A percentile compares a stretch with the other conserved stretches of the same genome.
Conservation (phyloP, 192 early-diverging fungal species). For the Rhizoclosmatium sp. region DNA sequence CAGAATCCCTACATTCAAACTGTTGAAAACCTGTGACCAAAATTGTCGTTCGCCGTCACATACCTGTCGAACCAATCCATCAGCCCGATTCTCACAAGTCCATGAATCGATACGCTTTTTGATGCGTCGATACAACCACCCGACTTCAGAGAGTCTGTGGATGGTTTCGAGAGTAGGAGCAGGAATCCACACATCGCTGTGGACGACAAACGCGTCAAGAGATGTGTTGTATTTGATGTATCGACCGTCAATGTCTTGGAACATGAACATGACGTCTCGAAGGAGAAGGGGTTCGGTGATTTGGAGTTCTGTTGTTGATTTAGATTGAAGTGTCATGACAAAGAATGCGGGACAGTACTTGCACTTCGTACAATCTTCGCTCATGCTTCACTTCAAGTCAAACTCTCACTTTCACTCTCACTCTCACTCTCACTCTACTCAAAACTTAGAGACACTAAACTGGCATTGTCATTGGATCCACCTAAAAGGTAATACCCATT, state of each 20-base stretch:
- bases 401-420: too few species aligned
- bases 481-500: slow-evolving; percentile 22
- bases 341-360: neutral
- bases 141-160: slow-evolving; percentile 75
- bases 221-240: slow-evolving; percentile 72
- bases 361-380: too few species aligned
- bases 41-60: neutral
- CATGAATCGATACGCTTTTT: slow-evolving; percentile 58
- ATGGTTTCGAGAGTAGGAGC: slow-evolving; percentile 73
- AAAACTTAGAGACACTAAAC: neutral
- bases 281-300: slow-evolving; percentile 60
- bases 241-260: slow-evolving; percentile 94
- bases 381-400: too few species aligned
- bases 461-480: neutral
- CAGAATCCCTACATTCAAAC: slow-evolving; percentile 74
- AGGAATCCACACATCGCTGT: slow-evolving; percentile 59
- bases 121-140: slow-evolving; percentile 73
- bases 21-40: neutral
- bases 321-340: neutral
- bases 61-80: slow-evolving; percentile 58
- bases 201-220: slow-evolving; percentile 61
- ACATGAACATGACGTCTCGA: slow-evolving; percentile 87
- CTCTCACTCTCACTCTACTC: neutral
- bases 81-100: slow-evolving; percentile 42
- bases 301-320: neutral